Base-by-base conservation (phyloP, 208 protist species). In the Leishmania major region DNA sequence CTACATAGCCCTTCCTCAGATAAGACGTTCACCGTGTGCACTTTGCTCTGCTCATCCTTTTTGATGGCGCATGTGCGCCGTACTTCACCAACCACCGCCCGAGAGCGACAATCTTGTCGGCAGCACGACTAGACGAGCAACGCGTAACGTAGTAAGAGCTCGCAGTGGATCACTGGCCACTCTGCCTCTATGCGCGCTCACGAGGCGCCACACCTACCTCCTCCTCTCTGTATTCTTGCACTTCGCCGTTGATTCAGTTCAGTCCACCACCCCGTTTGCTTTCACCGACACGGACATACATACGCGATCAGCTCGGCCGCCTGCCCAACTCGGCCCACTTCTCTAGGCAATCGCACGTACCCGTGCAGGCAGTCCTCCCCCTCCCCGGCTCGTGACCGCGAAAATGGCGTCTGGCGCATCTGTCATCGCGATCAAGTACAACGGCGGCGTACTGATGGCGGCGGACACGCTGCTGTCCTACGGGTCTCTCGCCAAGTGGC, bases 381-480 rank as follows among this genome's bases (percentile, higher is more conserved):
- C 51, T 22, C 28, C 6, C 40, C 60, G 7, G 2, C 40, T 53
- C 45, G 3, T 64, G 49, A 45, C 72, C 4, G 22, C 10, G 60
- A 78, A 45, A 25, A 99, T 99, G 87, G 97, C 99, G 19, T 99
- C 98, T 67, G 98, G 98, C 83, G 98, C 97, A 19, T 99, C 97
- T 66, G 96, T 99, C n/a, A 84, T 99, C 80, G 99, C 88, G 55
- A 87, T 99, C 70, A 99, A 99, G 93, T 99, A 99, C 90, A 96
- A 99, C 77, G 98, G 94, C 82, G 99, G 99, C 75, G 98, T 99
- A 28, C 85, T 99, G 49, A 85, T 99, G 62, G 98, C 97, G 37
- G 86, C 93, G 13, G 99, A 99, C 87, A 99, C 98, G 31, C 92
- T 99, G 53, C 90, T 96, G n/a, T 99, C 98, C 62, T 99, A 99